A percentile compares a stretch with the other conserved stretches of the same genome.
Evolutionary conservation across 441 rosid genomes (phyloP).

Genomic region (Caryocar brasiliense): DNA sequence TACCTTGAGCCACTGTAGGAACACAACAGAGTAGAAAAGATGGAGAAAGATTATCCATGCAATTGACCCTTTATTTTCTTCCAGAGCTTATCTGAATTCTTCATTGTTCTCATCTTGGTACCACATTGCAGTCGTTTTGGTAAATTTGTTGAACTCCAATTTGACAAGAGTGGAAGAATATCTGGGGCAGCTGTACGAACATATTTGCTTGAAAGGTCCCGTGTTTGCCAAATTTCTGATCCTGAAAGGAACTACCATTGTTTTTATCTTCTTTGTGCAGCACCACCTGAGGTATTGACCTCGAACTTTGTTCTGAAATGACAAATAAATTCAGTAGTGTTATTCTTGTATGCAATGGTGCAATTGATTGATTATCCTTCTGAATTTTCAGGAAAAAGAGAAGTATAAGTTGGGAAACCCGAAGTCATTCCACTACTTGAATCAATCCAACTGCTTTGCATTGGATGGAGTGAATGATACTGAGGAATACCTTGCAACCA

Average conservation of each 20-base stretch:
- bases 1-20: too few species aligned
- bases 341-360: conserved; percentile 1
- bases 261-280: conserved; percentile 95
- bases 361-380: conserved; percentile 1
- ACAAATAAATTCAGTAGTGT: not conserved
- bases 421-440: conserved; percentile 71
- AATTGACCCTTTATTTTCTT: not conserved
- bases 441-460: conserved; percentile 78
- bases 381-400: conserved; percentile 61
- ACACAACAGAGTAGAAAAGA: too few species aligned
- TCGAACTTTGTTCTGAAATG: conserved; percentile 3
- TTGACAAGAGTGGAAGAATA: conserved; percentile 93
- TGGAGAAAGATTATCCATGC: too few species aligned
- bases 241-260: conserved; percentile 99
- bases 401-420: conserved; percentile 71
- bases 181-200: conserved; percentile 99
- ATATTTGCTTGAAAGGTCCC: conserved; percentile 96
- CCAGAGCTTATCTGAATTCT: conserved; percentile 3
- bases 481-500: conserved; percentile 91
- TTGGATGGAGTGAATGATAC: conserved; percentile 88
- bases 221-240: conserved; percentile 96
- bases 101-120: conserved; percentile 10
- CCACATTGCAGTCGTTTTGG: conserved; percentile 88
- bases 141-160: conserved; percentile 98
- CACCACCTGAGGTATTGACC: conserved; percentile 83